Evolutionary conservation across 73 alveolate species (phyloP), one percentile per base, ranked within the genome.

Genomic region (Paramecium tetraurelia): DNA sequence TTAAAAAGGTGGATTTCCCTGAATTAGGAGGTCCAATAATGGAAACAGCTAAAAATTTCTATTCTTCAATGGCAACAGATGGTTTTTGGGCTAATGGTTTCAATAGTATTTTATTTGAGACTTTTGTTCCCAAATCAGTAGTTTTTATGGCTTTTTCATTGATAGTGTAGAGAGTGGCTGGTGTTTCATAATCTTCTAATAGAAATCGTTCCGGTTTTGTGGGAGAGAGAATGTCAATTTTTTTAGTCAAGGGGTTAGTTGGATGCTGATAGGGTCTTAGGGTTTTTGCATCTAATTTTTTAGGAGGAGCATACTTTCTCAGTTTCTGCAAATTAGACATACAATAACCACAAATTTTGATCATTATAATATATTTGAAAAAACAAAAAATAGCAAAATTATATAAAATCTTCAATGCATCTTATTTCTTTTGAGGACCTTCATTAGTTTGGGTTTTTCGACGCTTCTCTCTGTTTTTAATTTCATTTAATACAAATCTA

Each of bases 1-100:
- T 89, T 43, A 89, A 21, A 31, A 89, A 71, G 8, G 92, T 71
- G 8, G 94, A 89, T 71, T 89, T 89, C n/a, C 94, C 94, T 16
- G 94, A 46, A 89, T 89, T 89, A n/a, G 94, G 94, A 27, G 94
- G 92, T 24, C 94, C 94, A 22, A 89, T 43, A 44, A 89, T 70
- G 5, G 94, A 77, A 50, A 38, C 92, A 41, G 69, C 58, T 72
- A 89, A 71, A 12, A 41, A 46, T 22, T 71, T 89, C n/a, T 44
- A 24, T 80, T 80, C 90, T 41, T 75, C 31, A 11, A 75, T 35
- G 5, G 87, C 7, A 18, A 75, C 58, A 44, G 90, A 27, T 24
- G 46, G 76, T 80, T 40, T 80, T 44, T 46, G 14, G 4, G 86
- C 86, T 43, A 72, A 29, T 43, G 46, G 46, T 43, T 80, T 46